A percentile compares a stretch with the other conserved stretches of the same genome.
Conservation (phyloP, 208 protist species). For the Entamoeba dispar region DNA sequence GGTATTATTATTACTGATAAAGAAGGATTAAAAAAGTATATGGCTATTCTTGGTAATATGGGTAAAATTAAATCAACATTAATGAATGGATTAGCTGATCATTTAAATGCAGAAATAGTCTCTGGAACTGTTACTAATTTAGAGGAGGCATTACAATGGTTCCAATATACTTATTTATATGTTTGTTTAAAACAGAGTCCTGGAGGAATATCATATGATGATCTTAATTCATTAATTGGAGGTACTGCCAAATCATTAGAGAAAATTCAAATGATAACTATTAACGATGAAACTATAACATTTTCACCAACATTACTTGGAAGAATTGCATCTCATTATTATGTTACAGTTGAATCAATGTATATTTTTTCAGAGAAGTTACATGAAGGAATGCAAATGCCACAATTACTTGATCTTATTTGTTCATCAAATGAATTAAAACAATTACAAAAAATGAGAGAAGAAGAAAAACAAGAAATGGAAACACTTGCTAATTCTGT, state of each 20-base stretch:
- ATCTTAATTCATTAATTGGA: constrained; percentile 75
- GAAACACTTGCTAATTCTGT: constrained; percentile 59
- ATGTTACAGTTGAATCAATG: constrained; percentile 75
- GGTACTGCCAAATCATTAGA: constrained; percentile 53
- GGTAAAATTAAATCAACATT: constrained; percentile 94
- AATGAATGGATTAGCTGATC: constrained; percentile 68
- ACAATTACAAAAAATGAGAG: constrained; percentile 65
- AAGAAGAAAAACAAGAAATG: constrained; percentile 89
- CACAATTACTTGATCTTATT: constrained; percentile 38
- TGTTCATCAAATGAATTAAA: constrained; percentile 83
- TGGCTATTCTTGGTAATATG: constrained; percentile 80
- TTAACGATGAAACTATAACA: constrained; percentile 61
- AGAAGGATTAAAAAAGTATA: constrained; percentile 84
- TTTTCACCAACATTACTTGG: constrained; percentile 74
- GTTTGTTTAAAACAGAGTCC: constrained; percentile 56
- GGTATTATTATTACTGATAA: constrained; percentile 67
- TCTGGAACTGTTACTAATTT: constrained; percentile 71
- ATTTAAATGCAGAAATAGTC: constrained; percentile 93
- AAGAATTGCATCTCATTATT: constrained; percentile 85
- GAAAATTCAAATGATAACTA: constrained; percentile 48
- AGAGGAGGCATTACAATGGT: constrained; percentile 29
- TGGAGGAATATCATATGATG: constrained; percentile 53
- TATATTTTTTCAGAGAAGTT: constrained; percentile 57
- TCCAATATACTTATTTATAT: constrained; percentile 67
- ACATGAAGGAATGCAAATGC: neutral